Evolutionary conservation across 2,329 filamentous ascomycete species (phyloP).

Genomic region (Nigrospora sphaerica): DNA sequence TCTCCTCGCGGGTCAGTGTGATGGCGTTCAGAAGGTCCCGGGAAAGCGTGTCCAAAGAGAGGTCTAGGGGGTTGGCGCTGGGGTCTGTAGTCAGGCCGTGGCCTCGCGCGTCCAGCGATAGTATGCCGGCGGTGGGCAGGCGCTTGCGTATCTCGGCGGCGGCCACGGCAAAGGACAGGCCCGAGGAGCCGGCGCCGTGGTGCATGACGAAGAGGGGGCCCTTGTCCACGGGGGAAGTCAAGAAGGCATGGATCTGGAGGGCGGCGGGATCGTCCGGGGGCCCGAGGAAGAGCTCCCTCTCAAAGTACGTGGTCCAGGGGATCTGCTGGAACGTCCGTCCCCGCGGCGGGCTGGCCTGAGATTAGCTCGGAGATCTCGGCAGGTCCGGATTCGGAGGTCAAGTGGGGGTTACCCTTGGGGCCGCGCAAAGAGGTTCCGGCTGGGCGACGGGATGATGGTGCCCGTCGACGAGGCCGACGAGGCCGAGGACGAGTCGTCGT

Average conservation of each 20-base stretch:
- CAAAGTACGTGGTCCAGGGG: slow-evolving; percentile 86
- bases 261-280: slow-evolving; percentile 29
- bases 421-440: slow-evolving; percentile 65
- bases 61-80: slow-evolving; percentile 44
- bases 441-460: slow-evolving; percentile 77
- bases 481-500: slow-evolving; percentile 66
- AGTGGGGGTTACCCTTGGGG: slow-evolving; percentile 54
- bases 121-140: slow-evolving; percentile 72
- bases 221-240: slow-evolving; percentile 69
- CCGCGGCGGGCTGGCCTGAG: slow-evolving; percentile 32
- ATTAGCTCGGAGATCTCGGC: not conserved
- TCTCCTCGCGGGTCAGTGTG: slow-evolving; percentile 54
- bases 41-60: slow-evolving; percentile 66
- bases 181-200: slow-evolving; percentile 90
- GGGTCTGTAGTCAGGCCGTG: slow-evolving; percentile 67
- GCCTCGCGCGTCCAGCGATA: slow-evolving; percentile 79
- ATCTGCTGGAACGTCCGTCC: slow-evolving; percentile 57
- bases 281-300: slow-evolving; percentile 70
- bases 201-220: slow-evolving; percentile 88
- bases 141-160: slow-evolving; percentile 69
- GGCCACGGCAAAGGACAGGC: slow-evolving; percentile 82
- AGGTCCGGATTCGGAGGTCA: not conserved
- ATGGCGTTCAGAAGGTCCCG: slow-evolving; percentile 67
- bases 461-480: slow-evolving; percentile 90
- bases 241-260: slow-evolving; percentile 75